phyloP scores from a whole-genome alignment of 306 rosid species.

The Prosopis cineraria region DNA sequence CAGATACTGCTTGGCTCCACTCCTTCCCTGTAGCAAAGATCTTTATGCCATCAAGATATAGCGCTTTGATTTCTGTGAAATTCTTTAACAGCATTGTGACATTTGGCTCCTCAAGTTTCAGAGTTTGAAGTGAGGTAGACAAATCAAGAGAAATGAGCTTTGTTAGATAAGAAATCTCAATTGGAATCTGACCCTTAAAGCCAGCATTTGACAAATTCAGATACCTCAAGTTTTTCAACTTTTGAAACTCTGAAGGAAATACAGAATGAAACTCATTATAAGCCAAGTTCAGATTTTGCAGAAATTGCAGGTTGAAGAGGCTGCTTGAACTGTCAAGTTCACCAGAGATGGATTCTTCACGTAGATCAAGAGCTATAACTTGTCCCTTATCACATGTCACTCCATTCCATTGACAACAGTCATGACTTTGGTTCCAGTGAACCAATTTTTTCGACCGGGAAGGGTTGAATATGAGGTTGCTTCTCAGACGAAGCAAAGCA shows the following conservation, averaged over 20 bases:
- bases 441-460: conserved; percentile 11
- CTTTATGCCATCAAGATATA: conserved; percentile 45
- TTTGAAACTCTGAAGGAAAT: neutral
- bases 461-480: neutral
- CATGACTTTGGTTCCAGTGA: conserved; percentile 23
- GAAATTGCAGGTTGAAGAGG: neutral
- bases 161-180: conserved; percentile 30
- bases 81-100: conserved; percentile 24
- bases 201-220: conserved; percentile 22
- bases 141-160: conserved; percentile 30
- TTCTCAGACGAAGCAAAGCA: neutral
- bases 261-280: neutral
- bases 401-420: conserved; percentile 45
- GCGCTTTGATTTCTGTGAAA: conserved; percentile 32
- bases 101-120: conserved; percentile 33
- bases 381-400: conserved; percentile 24
- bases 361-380: conserved; percentile 1
- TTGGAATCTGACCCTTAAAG: conserved; percentile 28
- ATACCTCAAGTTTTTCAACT: neutral
- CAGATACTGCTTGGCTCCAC: conserved; percentile 43
- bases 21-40: conserved; percentile 39
- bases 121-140: neutral
- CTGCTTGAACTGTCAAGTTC: neutral
- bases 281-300: conserved; percentile 4
- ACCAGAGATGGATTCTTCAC: neutral